Evolutionary conservation across 148 eudicot species (phyloP), one percentile per base, ranked within the genome.

Genomic region (Vaccinium macrocarpon): DNA sequence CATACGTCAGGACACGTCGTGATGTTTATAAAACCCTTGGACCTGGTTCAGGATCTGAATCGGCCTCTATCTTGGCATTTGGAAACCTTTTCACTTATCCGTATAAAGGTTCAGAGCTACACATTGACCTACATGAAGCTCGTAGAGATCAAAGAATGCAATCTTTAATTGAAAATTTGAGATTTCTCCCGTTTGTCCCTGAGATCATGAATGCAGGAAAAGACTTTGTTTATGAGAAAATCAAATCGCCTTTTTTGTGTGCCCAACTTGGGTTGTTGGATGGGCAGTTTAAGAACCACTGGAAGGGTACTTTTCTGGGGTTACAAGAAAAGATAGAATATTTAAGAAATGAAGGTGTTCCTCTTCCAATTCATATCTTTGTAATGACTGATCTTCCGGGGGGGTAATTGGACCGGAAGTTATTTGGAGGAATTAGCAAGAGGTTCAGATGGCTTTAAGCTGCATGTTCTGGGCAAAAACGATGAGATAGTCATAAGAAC

Each of bases 21-120:
- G 95, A 96, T 86, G 94, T 96, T 76, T 89, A 84, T 82, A 91
- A 88, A 59, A 80, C 88, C 79, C 94, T 96, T 46, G 99, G 99
- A 80, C 97, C 98, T 82, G 94, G 91, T 82, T 88, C 98, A 3
- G 80, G 73, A 83, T 92, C 94, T 52, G 90, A 86, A 71, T 89
- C 72, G 27, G 90, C 98, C 61, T 81, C 88, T 79, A 88, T 96
- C 56, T 84, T 96, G 83, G 92, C 94, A 64, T 93, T 96, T 86
- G 99, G 99, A 79, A 94, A 96, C 87, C 91, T 96, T 81, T 96
- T 96, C 82, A 91, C 95, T 53, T 88, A 93, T 23, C 87, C 90
- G 9, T 96, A 96, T 85, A 94, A 89, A 91, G 95, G 95, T 25
- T 90, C 98, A 51, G 91, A 96, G 85, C 89, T 90, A 14, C 88